Evolutionary conservation across 1,139 yeast species (phyloP), one percentile per base, ranked within the genome.

Genomic region (Cylindricascospora bacillispora): DNA sequence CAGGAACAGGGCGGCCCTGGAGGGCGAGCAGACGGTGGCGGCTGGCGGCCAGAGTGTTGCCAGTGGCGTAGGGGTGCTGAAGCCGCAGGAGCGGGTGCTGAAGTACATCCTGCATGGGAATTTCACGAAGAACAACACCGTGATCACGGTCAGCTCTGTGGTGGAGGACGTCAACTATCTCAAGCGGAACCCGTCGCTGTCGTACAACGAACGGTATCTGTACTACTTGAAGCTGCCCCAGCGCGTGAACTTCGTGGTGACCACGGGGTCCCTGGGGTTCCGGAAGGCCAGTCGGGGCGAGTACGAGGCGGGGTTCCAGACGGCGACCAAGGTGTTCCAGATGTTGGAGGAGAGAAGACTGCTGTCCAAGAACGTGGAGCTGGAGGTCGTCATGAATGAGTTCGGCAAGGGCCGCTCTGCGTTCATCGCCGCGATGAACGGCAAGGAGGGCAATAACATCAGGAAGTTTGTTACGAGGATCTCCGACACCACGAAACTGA

Each of bases 301-400:
- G 54, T 82, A 82, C 50, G 98, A 86, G 58, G 95, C 95, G 1
- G 81, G 79, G n/a, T 85, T 79, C 63, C 95, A 85, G 52, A 80
- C 89, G 9, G 64, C 85, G 14, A 62, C 85, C 6, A 70, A 71
- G 41, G 65, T 81, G 62, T 83, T 86, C 57, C 68, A 75, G 40
- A 56, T 67, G 38, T 80, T 86, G 47, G 72, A 74, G 47, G 76
- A 73, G 40, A 64, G 65, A 40, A 68, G 67, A 26, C 59, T 66
- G 37, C 56, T 74, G 32, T 65, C 64, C 41, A 70, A 69, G 42
- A 10, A 18, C 7, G 21, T 18, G 7, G 67, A 72, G 40, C 58
- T 78, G 14, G 95, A 86, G 54, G 56, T 89, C 33, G 70, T 82
- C 12, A 62, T 85, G 47, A 74, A 74, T 46, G 81, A 82, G 43